phyloP scores from a whole-genome alignment of 2,329 filamentous ascomycete species.

The Raffaelea deltoideospora region DNA sequence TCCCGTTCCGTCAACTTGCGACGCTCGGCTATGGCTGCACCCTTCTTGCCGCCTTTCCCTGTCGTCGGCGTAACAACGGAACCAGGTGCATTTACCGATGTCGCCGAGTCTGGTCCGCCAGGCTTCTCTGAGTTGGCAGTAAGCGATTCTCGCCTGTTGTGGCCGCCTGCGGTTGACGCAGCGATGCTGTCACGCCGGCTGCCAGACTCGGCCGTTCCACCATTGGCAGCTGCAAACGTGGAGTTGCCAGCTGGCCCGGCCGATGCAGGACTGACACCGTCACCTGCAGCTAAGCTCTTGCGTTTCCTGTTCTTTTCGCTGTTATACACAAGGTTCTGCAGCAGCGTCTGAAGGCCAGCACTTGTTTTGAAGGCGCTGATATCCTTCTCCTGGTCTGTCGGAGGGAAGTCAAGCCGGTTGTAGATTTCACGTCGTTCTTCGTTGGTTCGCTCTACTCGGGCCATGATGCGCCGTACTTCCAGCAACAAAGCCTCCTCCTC shows the following conservation, averaged over 20 bases:
- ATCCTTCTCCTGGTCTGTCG: constrained; percentile 50
- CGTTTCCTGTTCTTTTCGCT: constrained; percentile 85
- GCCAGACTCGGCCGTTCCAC: constrained; percentile 19
- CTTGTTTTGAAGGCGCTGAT: constrained; percentile 69
- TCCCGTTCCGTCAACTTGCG: constrained; percentile 62
- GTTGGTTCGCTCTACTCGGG: constrained; percentile 72
- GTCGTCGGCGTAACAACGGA: constrained; percentile 18
- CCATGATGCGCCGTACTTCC: constrained; percentile 83
- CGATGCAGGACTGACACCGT: constrained; percentile 33
- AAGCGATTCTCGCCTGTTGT: constrained; percentile 6
- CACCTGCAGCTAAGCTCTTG: constrained; percentile 50
- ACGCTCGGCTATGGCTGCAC: constrained; percentile 35
- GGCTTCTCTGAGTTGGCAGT: not conserved
- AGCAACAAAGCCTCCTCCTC: constrained; percentile 83
- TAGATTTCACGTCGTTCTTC: constrained; percentile 80
- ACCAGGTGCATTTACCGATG: no score
- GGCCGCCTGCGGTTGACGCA: constrained; percentile 18
- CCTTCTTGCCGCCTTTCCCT: constrained; percentile 31
- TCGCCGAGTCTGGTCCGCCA: no score
- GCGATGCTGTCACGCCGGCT: constrained; percentile 39
- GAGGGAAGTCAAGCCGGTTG: constrained; percentile 69
- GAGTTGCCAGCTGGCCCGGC: constrained; percentile 14
- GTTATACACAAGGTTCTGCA: constrained; percentile 60
- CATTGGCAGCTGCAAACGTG: constrained; percentile 8
- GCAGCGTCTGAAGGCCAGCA: constrained; percentile 60